Evolutionary conservation across 768 basidiomycete genomes (phyloP).

Genomic region (Amanita muscaria): DNA sequence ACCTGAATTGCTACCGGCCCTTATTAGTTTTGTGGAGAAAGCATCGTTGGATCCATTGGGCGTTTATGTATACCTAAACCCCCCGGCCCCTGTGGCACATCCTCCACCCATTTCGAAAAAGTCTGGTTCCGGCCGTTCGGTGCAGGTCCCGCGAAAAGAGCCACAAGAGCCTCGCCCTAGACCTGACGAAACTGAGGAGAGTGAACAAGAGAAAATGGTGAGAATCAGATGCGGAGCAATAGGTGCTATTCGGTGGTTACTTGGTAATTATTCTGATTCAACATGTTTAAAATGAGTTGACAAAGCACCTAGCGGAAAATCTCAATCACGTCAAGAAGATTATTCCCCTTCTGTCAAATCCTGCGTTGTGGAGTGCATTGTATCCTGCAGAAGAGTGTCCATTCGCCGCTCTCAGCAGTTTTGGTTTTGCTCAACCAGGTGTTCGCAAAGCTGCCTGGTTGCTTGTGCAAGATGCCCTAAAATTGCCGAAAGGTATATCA

Average conservation of each 20-base stretch:
- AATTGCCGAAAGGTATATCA: conserved; percentile 34
- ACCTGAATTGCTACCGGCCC: conserved; percentile 13
- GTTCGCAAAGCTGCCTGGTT: conserved; percentile 69
- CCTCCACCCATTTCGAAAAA: conserved; percentile 23
- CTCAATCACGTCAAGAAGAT: conserved; percentile 21
- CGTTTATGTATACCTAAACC: conserved; percentile 55
- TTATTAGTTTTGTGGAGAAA: conserved; percentile 45
- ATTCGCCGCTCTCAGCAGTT: conserved; percentile 34
- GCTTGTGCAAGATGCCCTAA: conserved; percentile 38
- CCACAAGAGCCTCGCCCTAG: conserved; percentile 30
- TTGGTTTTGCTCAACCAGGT: conserved; percentile 60
- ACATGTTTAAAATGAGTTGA: neutral
- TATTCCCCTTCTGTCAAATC: conserved; percentile 36
- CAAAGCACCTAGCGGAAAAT: conserved; percentile 13
- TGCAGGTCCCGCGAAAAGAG: conserved; percentile 19
- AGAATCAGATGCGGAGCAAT: conserved; percentile 62
- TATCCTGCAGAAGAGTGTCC: conserved; percentile 34
- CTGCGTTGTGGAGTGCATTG: conserved; percentile 52
- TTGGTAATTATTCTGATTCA: conserved; percentile 38
- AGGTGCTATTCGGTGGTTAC: conserved; percentile 52
- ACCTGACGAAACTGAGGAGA: conserved; percentile 58
- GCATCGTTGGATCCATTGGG: conserved; percentile 53
- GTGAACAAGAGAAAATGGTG: conserved; percentile 57
- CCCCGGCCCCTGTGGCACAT: conserved; percentile 36
- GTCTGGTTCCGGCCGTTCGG: conserved; percentile 18